phyloP scores from a whole-genome alignment of 2,329 filamentous ascomycete genomes.

The Achaetomium macrosporum region DNA sequence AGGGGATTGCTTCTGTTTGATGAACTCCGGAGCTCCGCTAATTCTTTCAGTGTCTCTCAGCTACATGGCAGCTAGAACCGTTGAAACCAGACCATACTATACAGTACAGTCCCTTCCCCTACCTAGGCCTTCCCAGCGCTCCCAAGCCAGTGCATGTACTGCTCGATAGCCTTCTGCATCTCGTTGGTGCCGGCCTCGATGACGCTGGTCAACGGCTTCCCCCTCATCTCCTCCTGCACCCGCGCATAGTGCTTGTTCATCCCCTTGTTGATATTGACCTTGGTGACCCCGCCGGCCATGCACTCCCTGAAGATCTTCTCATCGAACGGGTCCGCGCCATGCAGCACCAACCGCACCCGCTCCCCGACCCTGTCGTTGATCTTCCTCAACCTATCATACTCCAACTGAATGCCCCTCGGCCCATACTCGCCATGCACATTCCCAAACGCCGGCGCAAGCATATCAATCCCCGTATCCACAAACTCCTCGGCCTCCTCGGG shows the following conservation, averaged over 20 bases:
- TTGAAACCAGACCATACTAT: too few species aligned
- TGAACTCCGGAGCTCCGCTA: too few species aligned
- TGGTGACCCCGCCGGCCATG: conserved; percentile 41
- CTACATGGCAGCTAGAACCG: too few species aligned
- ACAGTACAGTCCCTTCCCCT: too few species aligned
- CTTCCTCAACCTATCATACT: conserved; percentile 47
- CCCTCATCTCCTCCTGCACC: conserved; percentile 40
- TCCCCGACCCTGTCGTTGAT: conserved; percentile 41
- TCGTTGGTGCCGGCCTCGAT: conserved; percentile 41
- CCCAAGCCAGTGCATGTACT: conserved; percentile 41
- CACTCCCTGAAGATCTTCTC: conserved; percentile 40
- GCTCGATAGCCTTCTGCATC: conserved; percentile 45
- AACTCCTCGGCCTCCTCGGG: conserved; percentile 66
- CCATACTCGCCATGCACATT: conserved; percentile 74
- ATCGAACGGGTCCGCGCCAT: conserved; percentile 44
- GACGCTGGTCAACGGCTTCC: conserved; percentile 41
- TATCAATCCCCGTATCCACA: conserved; percentile 64
- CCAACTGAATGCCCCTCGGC: conserved; percentile 54
- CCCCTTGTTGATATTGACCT: conserved; percentile 48
- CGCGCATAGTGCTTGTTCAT: conserved; percentile 44
- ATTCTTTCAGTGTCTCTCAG: too few species aligned
- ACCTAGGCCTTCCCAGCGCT: conserved; percentile 40
- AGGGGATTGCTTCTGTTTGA: too few species aligned
- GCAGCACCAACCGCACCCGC: conserved; percentile 41
- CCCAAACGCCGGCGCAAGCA: conserved; percentile 68